phyloP scores from a whole-genome alignment of 2,329 filamentous ascomycete genomes.

The Cercospora canescens region DNA sequence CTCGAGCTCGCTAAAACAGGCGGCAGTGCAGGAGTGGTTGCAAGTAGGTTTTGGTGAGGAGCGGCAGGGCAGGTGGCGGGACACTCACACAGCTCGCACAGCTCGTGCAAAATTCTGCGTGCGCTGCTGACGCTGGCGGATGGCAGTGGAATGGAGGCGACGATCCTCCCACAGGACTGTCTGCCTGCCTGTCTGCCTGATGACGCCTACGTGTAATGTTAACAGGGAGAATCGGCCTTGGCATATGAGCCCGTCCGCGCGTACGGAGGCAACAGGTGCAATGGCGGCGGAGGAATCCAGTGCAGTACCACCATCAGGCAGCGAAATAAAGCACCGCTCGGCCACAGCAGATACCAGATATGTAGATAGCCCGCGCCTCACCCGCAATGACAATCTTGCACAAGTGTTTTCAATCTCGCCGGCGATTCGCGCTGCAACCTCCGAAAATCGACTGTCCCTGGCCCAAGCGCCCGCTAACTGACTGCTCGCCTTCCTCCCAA shows the following conservation, averaged over 20 bases:
- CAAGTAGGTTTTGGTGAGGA: neutral
- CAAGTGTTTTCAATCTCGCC: slow-evolving; percentile 1
- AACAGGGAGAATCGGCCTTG: slow-evolving; percentile 3
- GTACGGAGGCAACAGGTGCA: slow-evolving; percentile 8
- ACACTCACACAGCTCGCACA: neutral
- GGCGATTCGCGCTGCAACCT: slow-evolving; percentile 5
- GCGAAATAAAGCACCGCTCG: slow-evolving; percentile 1
- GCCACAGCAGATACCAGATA: neutral
- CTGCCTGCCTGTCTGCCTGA: slow-evolving; percentile 3
- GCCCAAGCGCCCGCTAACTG: neutral
- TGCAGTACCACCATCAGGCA: neutral
- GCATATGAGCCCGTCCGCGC: slow-evolving; percentile 3
- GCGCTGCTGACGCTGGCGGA: slow-evolving; percentile 1
- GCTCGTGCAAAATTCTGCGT: slow-evolving; percentile 12
- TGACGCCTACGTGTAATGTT: neutral
- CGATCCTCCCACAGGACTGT: too few species aligned
- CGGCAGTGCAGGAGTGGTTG: neutral
- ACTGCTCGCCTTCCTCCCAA: slow-evolving; percentile 6
- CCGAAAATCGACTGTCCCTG: slow-evolving; percentile 1
- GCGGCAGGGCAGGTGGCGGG: slow-evolving; percentile 4
- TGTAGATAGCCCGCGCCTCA: neutral
- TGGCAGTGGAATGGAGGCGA: neutral
- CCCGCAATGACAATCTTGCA: neutral
- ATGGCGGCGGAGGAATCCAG: neutral
- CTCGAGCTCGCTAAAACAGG: slow-evolving; percentile 8